Evolutionary conservation across 306 rosid species (phyloP), one percentile per base, ranked within the genome.

Genomic region (Acacia acuminata): DNA sequence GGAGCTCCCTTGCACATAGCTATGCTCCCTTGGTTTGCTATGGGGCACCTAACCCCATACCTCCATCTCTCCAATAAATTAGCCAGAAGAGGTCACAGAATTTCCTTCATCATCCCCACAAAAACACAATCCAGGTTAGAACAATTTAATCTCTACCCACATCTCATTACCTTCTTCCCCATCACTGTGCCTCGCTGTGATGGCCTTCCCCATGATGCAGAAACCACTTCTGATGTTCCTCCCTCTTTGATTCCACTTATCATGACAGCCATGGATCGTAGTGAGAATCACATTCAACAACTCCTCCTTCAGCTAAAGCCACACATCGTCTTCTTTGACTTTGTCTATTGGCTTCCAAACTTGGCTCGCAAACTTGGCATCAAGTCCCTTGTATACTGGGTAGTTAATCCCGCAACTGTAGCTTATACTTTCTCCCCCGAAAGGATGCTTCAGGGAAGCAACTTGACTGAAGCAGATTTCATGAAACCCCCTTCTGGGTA

Each of bases 11-110:
- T 86, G 32, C 89, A 86, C 65, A 83, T 86, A 64, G 84, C 86
- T 2, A 83, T 86, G 84, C 80, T 63, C 50, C 89, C 89, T 10
- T 85, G 88, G 88, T 85, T 85, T 56, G 88, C 88, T 11, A 73
- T 85, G 85, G 88, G 88, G 0, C 88, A 82, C 71, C 12, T 82
- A 9, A 74, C 22, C 10, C 81, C 88, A 68, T 78, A 14, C 30
- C 78, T 85, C 42, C 84, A 73, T 15, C 78, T 85, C 71, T 78
- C 88, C 2, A 85, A 82, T 71, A 85, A 82, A 40, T 45, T 85
- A 27, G 88, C 88, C 15, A 82, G 60, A 10, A 68, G 88, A 43
- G 88, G 85, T 0, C 88, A 85, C 72, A 78, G 1, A 82, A 82
- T 83, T 36, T 86, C 86, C 2, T 80, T 86, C 73, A 44, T 83